phyloP scores from a whole-genome alignment of 257 asterid genomes.

The Gynochthodes officinalis region DNA sequence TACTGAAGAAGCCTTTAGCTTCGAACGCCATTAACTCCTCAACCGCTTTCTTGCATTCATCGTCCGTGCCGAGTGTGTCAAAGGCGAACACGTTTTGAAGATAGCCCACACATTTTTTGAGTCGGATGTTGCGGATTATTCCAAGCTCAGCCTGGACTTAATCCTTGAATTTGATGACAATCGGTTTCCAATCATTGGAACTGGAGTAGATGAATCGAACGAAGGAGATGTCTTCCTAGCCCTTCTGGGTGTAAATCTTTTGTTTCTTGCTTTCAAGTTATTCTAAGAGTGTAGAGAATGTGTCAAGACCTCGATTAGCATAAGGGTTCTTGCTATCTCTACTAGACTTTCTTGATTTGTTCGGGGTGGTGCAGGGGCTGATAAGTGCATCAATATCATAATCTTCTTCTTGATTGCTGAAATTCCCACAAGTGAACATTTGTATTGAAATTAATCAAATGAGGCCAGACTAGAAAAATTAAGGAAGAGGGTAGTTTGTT shows the following conservation, averaged over 20 bases:
- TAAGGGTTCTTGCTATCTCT: constrained; percentile 44
- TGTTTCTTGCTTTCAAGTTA: constrained; percentile 43
- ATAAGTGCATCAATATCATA: constrained; percentile 26
- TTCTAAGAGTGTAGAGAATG: constrained; percentile 42
- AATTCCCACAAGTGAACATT: constrained; percentile 59
- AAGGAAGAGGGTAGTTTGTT: neutral
- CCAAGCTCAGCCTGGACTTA: too few species aligned
- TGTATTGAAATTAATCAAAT: neutral
- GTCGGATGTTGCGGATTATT: too few species aligned
- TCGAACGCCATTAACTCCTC: too few species aligned
- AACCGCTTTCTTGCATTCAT: too few species aligned
- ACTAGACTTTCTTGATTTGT: constrained; percentile 34
- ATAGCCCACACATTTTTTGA: too few species aligned
- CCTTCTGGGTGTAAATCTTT: constrained; percentile 42
- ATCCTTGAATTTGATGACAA: constrained; percentile 36
- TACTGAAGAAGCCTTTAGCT: too few species aligned
- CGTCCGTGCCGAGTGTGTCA: too few species aligned
- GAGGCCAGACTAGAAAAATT: neutral
- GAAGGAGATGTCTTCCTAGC: constrained; percentile 38
- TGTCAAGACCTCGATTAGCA: constrained; percentile 48
- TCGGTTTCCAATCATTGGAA: constrained; percentile 34
- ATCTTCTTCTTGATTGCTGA: constrained; percentile 40
- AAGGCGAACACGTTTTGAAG: too few species aligned
- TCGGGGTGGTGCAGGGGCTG: constrained; percentile 57
- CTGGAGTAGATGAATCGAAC: constrained; percentile 38